A percentile compares a stretch with the other conserved stretches of the same genome.
Conservation (phyloP, 192 early-diverging fungal genomes). For the Coemansia sp. region DNA sequence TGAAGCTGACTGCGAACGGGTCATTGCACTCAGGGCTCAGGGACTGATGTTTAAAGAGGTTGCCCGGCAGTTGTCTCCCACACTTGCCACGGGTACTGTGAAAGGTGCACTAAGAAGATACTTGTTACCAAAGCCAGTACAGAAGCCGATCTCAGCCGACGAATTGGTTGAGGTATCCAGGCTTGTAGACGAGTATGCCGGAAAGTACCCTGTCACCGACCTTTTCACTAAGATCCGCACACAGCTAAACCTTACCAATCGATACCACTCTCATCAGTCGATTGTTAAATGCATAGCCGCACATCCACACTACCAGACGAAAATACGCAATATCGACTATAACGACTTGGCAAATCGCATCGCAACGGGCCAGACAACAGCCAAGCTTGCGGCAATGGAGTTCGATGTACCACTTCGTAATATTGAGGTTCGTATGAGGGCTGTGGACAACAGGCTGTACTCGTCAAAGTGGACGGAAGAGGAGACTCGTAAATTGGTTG, state of each 20-base stretch:
- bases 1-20: neutral
- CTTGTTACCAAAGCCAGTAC: neutral
- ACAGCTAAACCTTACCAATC: neutral
- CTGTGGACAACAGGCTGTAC: neutral
- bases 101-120: neutral
- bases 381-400: neutral
- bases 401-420: neutral
- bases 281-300: neutral
- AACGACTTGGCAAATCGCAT: neutral
- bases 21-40: neutral
- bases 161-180: neutral
- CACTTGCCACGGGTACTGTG: neutral
- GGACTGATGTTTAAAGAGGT: constrained; percentile 11
- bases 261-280: neutral
- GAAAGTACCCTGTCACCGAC: neutral
- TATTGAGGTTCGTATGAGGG: neutral
- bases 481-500: too few species aligned
- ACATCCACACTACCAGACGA: neutral
- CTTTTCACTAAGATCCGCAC: neutral
- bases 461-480: neutral
- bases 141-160: neutral
- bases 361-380: neutral
- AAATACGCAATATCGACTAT: neutral
- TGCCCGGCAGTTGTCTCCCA: constrained; percentile 13
- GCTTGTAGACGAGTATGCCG: neutral